Evolutionary conservation across 1,284 basidiomycete species (phyloP).

Genomic region (Tilletia indica): DNA sequence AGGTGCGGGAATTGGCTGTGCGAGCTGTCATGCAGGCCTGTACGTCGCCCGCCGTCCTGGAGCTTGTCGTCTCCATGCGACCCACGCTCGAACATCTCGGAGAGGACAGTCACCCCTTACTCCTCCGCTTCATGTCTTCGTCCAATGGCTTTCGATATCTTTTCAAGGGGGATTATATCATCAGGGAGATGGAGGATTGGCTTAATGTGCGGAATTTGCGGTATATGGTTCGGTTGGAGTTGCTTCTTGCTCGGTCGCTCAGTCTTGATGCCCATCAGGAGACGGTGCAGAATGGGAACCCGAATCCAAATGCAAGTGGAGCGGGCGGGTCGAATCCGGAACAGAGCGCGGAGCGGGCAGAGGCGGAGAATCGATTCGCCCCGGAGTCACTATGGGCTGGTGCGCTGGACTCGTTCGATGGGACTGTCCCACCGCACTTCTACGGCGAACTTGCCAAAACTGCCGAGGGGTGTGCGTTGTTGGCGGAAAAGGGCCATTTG

Average conservation of each 20-base stretch:
- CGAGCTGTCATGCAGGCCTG: slow-evolving; percentile 86
- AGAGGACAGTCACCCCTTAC: slow-evolving; percentile 80
- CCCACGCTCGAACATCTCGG: slow-evolving; percentile 93
- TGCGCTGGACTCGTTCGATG: slow-evolving; percentile 60
- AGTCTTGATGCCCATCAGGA: slow-evolving; percentile 62
- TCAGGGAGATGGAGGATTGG: slow-evolving; percentile 93
- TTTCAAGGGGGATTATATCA: slow-evolving; percentile 85
- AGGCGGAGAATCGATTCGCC: background rate
- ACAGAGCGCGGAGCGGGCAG: slow-evolving; percentile 13
- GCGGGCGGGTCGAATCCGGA: background rate
- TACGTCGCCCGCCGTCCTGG: slow-evolving; percentile 75
- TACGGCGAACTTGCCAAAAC: slow-evolving; percentile 98
- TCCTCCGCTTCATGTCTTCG: slow-evolving; percentile 88
- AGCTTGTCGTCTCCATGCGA: slow-evolving; percentile 88
- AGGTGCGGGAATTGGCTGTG: slow-evolving; percentile 86
- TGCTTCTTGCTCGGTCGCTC: slow-evolving; percentile 73
- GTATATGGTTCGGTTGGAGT: slow-evolving; percentile 83
- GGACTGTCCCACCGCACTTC: slow-evolving; percentile 88
- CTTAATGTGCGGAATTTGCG: slow-evolving; percentile 76
- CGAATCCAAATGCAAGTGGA: slow-evolving; percentile 13
- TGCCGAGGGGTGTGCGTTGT: slow-evolving; percentile 82
- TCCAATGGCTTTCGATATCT: slow-evolving; percentile 88
- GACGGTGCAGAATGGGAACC: slow-evolving; percentile 39
- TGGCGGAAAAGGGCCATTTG: slow-evolving; percentile 88
- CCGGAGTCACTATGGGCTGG: background rate